Conservation (phyloP, 768 basidiomycete genomes). For the Rhodotorula toruloides region DNA sequence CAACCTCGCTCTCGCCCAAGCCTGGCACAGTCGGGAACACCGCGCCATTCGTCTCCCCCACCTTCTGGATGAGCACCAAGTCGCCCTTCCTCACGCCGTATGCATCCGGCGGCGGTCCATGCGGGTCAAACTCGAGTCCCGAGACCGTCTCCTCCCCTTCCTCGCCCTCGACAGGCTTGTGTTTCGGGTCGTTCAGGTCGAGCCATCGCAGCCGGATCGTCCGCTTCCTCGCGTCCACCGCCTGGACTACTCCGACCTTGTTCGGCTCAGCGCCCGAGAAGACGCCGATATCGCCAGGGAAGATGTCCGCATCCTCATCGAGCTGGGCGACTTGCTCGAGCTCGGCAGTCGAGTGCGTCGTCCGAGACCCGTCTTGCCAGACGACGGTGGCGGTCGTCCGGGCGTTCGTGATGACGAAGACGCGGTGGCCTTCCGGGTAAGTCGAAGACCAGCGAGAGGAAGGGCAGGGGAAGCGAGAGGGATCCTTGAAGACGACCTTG, state of each 20-base stretch:
- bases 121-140: slow-evolving; percentile 80
- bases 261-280: slow-evolving; percentile 55
- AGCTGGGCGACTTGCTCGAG: slow-evolving; percentile 65
- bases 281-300: slow-evolving; percentile 86
- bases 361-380: slow-evolving; percentile 73
- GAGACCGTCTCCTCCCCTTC: slow-evolving; percentile 69
- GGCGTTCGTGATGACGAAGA: slow-evolving; percentile 65
- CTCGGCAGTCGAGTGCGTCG: slow-evolving; percentile 38
- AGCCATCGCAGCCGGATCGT: slow-evolving; percentile 62
- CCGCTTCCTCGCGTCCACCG: slow-evolving; percentile 55
- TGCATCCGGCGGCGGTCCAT: slow-evolving; percentile 53
- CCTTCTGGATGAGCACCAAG: slow-evolving; percentile 70
- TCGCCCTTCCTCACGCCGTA: slow-evolving; percentile 79
- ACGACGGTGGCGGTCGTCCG: slow-evolving; percentile 64
- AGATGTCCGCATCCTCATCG: slow-evolving; percentile 81
- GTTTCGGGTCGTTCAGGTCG: slow-evolving; percentile 38
- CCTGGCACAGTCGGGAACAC: slow-evolving; percentile 65
- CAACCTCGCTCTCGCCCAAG: slow-evolving; percentile 81
- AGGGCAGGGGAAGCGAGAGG: slow-evolving; percentile 28
- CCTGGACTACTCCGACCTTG: slow-evolving; percentile 28
- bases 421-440: slow-evolving; percentile 43
- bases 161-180: background rate
- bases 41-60: slow-evolving; percentile 61
- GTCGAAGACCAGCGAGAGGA: slow-evolving; percentile 40
- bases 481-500: slow-evolving; percentile 31